phyloP scores from a whole-genome alignment of 2,329 filamentous ascomycete genomes.

The Apiospora aurea region DNA sequence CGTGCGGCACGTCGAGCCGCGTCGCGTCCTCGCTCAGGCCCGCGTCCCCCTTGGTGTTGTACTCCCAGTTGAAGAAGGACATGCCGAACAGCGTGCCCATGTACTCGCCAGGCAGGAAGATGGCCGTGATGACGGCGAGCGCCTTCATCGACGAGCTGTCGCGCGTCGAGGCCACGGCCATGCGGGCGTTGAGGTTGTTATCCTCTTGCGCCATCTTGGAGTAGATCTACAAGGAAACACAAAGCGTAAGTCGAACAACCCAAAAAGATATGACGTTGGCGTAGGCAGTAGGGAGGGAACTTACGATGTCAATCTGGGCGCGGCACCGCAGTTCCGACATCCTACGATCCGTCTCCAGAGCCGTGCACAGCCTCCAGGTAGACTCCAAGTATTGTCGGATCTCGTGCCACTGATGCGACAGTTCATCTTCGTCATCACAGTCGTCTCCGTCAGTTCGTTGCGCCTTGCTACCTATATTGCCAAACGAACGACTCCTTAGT shows the following conservation, averaged over 20 bases:
- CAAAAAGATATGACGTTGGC: not conserved
- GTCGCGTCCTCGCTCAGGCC: conserved; percentile 43
- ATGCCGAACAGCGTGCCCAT: conserved; percentile 55
- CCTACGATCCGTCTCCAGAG: conserved; percentile 53
- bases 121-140: conserved; percentile 54
- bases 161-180: conserved; percentile 79
- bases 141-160: conserved; percentile 58
- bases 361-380: conserved; percentile 50
- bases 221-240: conserved; percentile 46
- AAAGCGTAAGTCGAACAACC: no score
- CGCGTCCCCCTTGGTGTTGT: conserved; percentile 37
- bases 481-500: conserved; percentile 29
- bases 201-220: conserved; percentile 58
- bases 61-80: conserved; percentile 54
- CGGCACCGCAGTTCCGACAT: conserved; percentile 56
- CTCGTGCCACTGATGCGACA: conserved; percentile 53
- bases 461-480: conserved; percentile 25
- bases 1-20: conserved; percentile 36
- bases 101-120: conserved; percentile 57
- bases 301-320: conserved; percentile 54
- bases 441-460: conserved; percentile 27
- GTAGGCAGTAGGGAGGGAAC: conserved; percentile 27
- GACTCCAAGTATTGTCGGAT: conserved; percentile 55
- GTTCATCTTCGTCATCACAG: conserved; percentile 37
- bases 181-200: conserved; percentile 58